These are phyloP conservation scores for Arbutus unedo DNA, from an alignment of 148 eudicot genomes.

Conservation along the genomic window DNA sequence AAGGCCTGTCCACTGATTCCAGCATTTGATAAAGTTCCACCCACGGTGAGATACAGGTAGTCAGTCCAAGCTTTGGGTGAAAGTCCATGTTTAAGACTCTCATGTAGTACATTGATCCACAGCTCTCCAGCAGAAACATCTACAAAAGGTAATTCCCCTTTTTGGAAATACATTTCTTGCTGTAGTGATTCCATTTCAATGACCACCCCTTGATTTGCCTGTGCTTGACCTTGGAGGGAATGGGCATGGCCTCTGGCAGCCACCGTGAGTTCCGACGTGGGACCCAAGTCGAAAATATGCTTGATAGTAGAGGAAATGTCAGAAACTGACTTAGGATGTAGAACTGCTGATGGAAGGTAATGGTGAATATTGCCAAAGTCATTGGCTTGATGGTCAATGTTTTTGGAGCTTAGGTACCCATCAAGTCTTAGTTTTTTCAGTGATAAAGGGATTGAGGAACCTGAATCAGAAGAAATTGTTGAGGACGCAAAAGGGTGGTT, in stretches of 20 bases:
- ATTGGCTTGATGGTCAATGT: slow-evolving; percentile 47
- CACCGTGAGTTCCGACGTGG: slow-evolving; percentile 52
- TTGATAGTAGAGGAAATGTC: slow-evolving; percentile 67
- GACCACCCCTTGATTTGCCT: slow-evolving; percentile 64
- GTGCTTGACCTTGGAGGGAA: slow-evolving; percentile 89
- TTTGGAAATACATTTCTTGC: slow-evolving; percentile 49
- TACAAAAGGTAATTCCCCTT: slow-evolving; percentile 54
- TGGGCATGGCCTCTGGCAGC: slow-evolving; percentile 95
- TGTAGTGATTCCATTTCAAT: slow-evolving; percentile 81
- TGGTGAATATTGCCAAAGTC: slow-evolving; percentile 79
- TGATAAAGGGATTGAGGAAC: slow-evolving; percentile 34
- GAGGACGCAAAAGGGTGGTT: slow-evolving; percentile 51
- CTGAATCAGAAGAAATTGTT: slow-evolving; percentile 16
- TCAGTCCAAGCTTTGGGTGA: slow-evolving; percentile 96
- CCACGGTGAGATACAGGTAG: slow-evolving; percentile 88
- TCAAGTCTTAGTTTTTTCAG: slow-evolving; percentile 38
- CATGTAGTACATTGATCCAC: slow-evolving; percentile 85
- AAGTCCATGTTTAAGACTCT: slow-evolving; percentile 69
- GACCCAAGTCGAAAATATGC: slow-evolving; percentile 59
- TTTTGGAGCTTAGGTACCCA: slow-evolving; percentile 48
- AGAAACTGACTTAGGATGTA: slow-evolving; percentile 68
- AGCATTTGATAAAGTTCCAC: slow-evolving; percentile 93
- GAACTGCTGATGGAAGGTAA: slow-evolving; percentile 56
- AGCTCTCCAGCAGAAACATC: slow-evolving; percentile 85
- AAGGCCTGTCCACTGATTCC: slow-evolving; percentile 97